A percentile compares a stretch with the other conserved stretches of the same genome.
Evolutionary conservation across 2,329 filamentous ascomycete genomes (phyloP).

Genomic region (Trichophyton simii): DNA sequence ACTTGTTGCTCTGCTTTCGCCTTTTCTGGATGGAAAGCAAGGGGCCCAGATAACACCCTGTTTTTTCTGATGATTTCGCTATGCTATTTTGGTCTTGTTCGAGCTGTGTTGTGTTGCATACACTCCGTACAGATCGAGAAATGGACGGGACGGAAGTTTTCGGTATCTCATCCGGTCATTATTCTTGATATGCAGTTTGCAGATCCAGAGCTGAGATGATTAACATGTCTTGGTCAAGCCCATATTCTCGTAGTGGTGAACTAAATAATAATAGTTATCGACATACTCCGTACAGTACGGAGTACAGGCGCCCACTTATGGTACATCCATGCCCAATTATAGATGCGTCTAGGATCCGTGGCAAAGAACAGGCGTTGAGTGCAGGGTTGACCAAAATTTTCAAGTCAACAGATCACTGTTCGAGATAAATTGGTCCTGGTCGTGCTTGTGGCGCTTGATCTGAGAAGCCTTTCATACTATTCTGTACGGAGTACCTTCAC

Average conservation of each 20-base stretch:
- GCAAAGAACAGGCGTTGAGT: neutral
- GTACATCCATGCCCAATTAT: neutral
- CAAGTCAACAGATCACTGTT: neutral
- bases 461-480: neutral
- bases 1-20: neutral
- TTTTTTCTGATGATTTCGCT: neutral
- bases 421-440: neutral
- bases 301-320: neutral
- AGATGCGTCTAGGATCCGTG: neutral
- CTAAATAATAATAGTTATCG: neutral
- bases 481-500: neutral
- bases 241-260: neutral
- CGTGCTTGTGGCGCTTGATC: neutral
- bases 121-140: neutral
- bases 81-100: neutral
- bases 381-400: neutral
- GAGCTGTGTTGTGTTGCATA: neutral
- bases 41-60: neutral
- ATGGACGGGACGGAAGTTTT: neutral
- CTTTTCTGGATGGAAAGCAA: neutral
- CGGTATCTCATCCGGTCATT: neutral
- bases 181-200: neutral
- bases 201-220: neutral
- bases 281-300: neutral
- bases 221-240: neutral